Base-by-base conservation (phyloP, 768 basidiomycete species). In the Serendipita vermifera region DNA sequence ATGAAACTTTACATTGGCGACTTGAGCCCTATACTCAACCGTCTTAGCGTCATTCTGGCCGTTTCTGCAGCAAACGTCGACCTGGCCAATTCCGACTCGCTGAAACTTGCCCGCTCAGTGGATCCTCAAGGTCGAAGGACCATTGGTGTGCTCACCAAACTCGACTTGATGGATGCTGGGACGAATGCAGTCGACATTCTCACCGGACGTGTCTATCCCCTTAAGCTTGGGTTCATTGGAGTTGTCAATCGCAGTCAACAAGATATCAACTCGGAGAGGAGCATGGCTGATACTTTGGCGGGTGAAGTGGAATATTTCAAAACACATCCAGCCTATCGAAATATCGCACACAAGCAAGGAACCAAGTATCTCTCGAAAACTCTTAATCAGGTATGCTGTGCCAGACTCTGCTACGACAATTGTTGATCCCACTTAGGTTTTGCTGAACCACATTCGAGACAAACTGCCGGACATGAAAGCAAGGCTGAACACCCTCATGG, bases 401-500 rank as follows among this genome's bases (percentile, higher is more conserved):
- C 3, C 0, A 35, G 4, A 24, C 15, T 40, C 33, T 29, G 51
- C 15, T 14, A 41, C 40, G 24, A 55, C 17, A 57, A 83, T 36
- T 9, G 14, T 2, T 32, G n/a, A 24, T 24, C 38, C 20, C n/a
- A 2, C 24, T 2, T 48, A 75, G 88, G 91, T 97, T 31, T 71
- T 99, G 59, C 83, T 99, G 79, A 89, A 88, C 67, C 96, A 99
- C 66, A 98, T 99, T 60, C 82, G 96, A 58, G 96, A 99, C 65
- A 99, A 98, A 70, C 77, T 99, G 33, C 96, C 96, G 0, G 96
- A 99, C 69, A 98, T 99, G 96, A 99, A 99, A 69, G 96, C 96
- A 14, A 78, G 92, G 17, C 72, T 99, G 58, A 99, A 98, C 66
- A 99, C 96, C 2, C 72, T 97, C 22, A 98, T 98, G 89, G 93